phyloP scores from a whole-genome alignment of 2,329 filamentous ascomycete species.

The Amesomyces nigricolor region DNA sequence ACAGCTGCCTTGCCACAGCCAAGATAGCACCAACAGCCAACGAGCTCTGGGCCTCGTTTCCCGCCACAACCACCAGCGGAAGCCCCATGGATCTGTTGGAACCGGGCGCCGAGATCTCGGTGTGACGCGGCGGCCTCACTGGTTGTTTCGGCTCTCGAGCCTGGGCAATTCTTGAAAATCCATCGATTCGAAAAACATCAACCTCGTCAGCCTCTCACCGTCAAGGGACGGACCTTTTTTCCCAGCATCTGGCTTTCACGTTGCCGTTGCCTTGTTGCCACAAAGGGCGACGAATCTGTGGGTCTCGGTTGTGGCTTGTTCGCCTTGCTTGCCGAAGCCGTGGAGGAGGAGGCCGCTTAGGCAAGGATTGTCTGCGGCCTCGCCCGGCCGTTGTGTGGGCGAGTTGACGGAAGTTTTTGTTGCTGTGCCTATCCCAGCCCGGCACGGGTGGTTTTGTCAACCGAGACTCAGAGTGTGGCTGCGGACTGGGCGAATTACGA shows the following conservation, averaged over 20 bases:
- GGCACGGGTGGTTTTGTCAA: not conserved
- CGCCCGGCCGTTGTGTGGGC: not conserved
- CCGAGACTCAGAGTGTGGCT: not conserved
- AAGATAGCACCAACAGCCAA: conserved; percentile 8
- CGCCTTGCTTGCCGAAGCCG: conserved; percentile 5
- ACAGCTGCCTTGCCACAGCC: conserved; percentile 14
- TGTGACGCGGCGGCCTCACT: not conserved
- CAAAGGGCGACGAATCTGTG: conserved; percentile 9
- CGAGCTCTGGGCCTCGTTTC: conserved; percentile 1
- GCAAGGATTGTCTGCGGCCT: conserved; percentile 1
- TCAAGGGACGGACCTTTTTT: not conserved
- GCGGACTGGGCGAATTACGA: not conserved
- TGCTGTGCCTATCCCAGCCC: not conserved
- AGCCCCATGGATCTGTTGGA: not conserved
- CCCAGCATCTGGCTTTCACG: not conserved
- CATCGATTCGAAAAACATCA: not conserved
- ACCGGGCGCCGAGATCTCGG: not conserved
- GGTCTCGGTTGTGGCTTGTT: conserved; percentile 6
- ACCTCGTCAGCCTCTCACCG: not conserved
- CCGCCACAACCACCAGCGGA: conserved; percentile 18
- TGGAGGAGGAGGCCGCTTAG: conserved; percentile 11
- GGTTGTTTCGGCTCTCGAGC: not conserved
- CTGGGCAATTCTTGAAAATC: not conserved
- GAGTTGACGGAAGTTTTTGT: not conserved
- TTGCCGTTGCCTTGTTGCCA: conserved; percentile 6